phyloP scores from a whole-genome alignment of 345 rosid species.

The Camelina neglecta region DNA sequence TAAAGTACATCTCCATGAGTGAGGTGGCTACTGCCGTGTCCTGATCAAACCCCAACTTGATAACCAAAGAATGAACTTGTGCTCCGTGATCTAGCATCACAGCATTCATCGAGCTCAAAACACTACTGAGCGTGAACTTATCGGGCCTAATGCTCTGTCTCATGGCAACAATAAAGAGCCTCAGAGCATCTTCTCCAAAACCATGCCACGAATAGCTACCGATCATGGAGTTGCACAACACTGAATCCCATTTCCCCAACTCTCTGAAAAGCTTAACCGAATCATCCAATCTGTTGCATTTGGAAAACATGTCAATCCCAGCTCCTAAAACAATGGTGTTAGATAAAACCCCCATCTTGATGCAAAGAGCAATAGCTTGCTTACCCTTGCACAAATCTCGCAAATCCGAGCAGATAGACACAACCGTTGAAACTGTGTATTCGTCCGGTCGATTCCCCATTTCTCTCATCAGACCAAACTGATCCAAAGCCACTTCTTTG shows the following conservation, averaged over 20 bases:
- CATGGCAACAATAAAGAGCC: constrained; percentile 47
- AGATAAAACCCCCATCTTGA: constrained; percentile 69
- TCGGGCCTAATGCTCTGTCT: constrained; percentile 57
- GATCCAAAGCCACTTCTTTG: constrained; percentile 52
- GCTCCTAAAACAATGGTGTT: constrained; percentile 77
- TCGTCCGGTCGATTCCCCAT: constrained; percentile 56
- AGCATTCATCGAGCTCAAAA: constrained; percentile 53
- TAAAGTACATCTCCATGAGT: constrained; percentile 66
- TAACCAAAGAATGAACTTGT: constrained; percentile 66
- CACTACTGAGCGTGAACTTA: constrained; percentile 61
- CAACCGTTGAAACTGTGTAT: constrained; percentile 54
- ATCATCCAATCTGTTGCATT: constrained; percentile 79
- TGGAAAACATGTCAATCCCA: constrained; percentile 71
- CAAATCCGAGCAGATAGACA: constrained; percentile 56
- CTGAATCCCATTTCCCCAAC: constrained; percentile 56
- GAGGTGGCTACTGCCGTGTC: constrained; percentile 65
- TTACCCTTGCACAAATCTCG: constrained; percentile 66
- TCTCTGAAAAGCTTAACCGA: constrained; percentile 64
- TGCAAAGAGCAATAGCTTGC: constrained; percentile 62
- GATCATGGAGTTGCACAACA: constrained; percentile 62
- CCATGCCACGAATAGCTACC: constrained; percentile 62
- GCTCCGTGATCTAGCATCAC: constrained; percentile 56
- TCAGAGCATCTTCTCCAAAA: constrained; percentile 57
- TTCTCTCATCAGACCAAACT: constrained; percentile 56
- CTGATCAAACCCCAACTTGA: constrained; percentile 60